Base-by-base conservation (phyloP, 2,329 filamentous ascomycete genomes). In the Cercospora janseana region DNA sequence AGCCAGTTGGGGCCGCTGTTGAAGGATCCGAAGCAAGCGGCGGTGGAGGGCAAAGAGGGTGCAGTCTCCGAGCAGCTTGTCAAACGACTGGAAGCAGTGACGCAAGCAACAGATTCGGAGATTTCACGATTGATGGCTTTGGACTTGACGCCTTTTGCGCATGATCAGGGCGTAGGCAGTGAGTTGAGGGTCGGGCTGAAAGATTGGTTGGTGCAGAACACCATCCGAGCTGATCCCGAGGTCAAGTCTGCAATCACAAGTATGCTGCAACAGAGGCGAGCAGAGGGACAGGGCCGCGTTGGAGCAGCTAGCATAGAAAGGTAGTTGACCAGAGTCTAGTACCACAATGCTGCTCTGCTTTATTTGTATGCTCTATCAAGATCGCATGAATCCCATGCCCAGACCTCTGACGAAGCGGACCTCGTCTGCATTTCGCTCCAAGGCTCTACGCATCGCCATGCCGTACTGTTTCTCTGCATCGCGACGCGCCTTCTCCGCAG, bases 131-230 rank as follows among this genome's bases (percentile, higher is more conserved):
- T 95, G 53, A 72, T 95, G 66, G 83, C 85, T 38, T 75, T 95
- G 67, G 89, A 94, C 63, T 79, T 91, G 68, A 82, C 83, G 45
- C 92, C 92, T 0, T 96, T 90, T 69, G 81, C 77, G 43, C 85
- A 83, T n/a, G 86, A 94, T 63, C 72, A 78, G 27, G 78, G 80
- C 54, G 78, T 80, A 54, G 73, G 86, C 38, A 75, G 75, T 35
- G 82, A 81, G 52, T 71, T 94, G 63, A 79, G 83, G 55, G 78
- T 78, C 31, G 87, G 86, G 62, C 80, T 96, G 71, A 87, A 85
- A 70, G 88, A 93, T 63, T 95, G 89, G 79, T 74, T 97, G 60
- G 83, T 96, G 20, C 83, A 94, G 68, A 94, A 94, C 65, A 91
- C 85, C 10, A 86, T 94, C 52, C 79, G 82, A 58, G 82, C 80